Evolutionary conservation across 1,139 yeast species (phyloP).

Genomic region (Blastobotrys aristatus): DNA sequence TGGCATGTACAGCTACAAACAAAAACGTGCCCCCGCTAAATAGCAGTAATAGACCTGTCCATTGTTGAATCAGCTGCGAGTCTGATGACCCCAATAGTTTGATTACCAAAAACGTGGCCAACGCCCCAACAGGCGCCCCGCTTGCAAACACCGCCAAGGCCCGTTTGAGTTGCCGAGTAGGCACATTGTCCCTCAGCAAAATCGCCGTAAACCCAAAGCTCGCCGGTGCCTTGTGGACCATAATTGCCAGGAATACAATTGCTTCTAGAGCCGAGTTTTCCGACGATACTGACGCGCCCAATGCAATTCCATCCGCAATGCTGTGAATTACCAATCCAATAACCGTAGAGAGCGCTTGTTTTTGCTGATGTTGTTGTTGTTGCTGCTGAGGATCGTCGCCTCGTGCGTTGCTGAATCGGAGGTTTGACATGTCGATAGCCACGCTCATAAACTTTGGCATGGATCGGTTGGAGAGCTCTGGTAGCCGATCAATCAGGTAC

Average conservation of each 20-base stretch:
- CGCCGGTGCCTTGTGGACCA: constrained; percentile 72
- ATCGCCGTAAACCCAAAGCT: constrained; percentile 63
- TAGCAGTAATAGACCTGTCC: constrained; percentile 49
- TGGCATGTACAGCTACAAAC: constrained; percentile 63
- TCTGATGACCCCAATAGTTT: constrained; percentile 31
- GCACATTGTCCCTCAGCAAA: constrained; percentile 38
- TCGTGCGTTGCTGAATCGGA: constrained; percentile 12
- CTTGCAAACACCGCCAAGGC: constrained; percentile 46
- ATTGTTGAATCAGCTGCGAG: constrained; percentile 33
- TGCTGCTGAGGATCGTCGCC: not conserved
- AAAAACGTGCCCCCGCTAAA: constrained; percentile 72
- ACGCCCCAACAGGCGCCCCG: constrained; percentile 51
- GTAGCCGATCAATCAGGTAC: constrained; percentile 45
- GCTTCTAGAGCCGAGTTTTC: constrained; percentile 44
- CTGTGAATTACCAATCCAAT: constrained; percentile 65
- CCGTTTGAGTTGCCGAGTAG: constrained; percentile 34
- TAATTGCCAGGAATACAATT: constrained; percentile 54
- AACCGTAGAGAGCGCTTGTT: constrained; percentile 36
- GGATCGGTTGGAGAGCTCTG: constrained; percentile 15
- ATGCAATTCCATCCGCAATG: constrained; percentile 67
- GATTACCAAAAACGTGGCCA: constrained; percentile 43
- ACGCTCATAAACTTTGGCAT: constrained; percentile 12
- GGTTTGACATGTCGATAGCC: constrained; percentile 17
- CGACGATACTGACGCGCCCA: constrained; percentile 56
- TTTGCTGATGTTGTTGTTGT: not conserved